Evolutionary conservation across 805 yeast species (phyloP), one percentile per base, ranked within the genome.

Genomic region (Metschnikowia continentalis): DNA sequence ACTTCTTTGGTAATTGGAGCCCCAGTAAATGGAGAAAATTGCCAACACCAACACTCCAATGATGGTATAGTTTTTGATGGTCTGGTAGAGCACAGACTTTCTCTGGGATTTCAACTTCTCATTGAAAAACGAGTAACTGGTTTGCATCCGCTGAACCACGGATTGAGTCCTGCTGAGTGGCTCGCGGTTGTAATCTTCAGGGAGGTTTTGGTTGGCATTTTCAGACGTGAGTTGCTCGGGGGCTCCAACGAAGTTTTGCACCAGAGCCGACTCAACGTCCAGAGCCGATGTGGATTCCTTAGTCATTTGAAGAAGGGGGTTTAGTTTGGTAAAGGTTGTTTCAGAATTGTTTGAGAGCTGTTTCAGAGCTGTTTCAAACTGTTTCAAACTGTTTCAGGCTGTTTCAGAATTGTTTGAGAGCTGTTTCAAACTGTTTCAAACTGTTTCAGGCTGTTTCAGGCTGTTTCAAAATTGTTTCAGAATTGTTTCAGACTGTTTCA

Each of bases 11-110:
- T 62, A 68, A 67, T 69, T 64, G 42, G 77, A 66, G 39, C 78
- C 77, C 86, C 86, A 77, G 68, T 78, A 69, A 53, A 72, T 63
- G 58, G 83, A 65, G 56, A 74, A 61, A 47, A 71, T 71, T 35
- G 63, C 58, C 46, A 79, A 57, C 32, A 78, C 66, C 46, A 68
- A 66, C 6, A 61, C 43, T 15, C 70, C 68, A 64, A 81, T 64
- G 17, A 66, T 23, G 6, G 61, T 36, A 47, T 70, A 71, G 32
- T 63, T 65, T 2, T 42, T 2, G 1, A 54, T 35, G 42, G 63
- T 62, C 32, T 60, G 56, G 20, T 57, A 46, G 7, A 54, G 48
- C 22, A 70, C 35, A 2, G 15, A 8, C 33, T 41, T 46, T 49
- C 76, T 58, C 32, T 65, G 53, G 4, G 42, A 20, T n/a, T 50